Base-by-base conservation (phyloP, 2,329 filamentous ascomycete genomes). In the Phialemonium atrogriseum region DNA sequence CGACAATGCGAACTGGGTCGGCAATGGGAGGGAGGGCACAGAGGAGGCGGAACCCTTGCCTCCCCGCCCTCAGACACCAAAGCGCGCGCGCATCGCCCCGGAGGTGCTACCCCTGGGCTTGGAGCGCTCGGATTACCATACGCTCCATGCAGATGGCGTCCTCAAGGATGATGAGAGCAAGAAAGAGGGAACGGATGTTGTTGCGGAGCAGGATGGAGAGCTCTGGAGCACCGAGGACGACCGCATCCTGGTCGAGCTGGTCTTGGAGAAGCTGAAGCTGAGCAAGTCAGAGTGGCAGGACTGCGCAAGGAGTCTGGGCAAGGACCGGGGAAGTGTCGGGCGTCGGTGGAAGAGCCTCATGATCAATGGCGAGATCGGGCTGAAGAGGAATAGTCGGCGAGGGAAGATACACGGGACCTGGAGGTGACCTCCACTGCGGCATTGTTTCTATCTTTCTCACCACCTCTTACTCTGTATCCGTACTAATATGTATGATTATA, bases 211-310 rank as follows among this genome's bases (percentile, higher is more conserved):
- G 3, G 66, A 68, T 37, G 63, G 59, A 33, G 58, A 62, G 35
- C 55, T 57, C 23, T 81, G 77, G 77, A 76, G 66, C 37, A 60
- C 62, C 3, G 76, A 80, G 40, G 75, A 81, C 39, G 77, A 81
- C 50, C 64, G 73, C 35, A 62, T 78, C 35, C 60, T 82, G 2
- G 72, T 81, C n/a, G 75, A 80, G 54, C 63, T 81, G 12, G 73
- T 82, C 23, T 60, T 81, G 5, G 74, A 78, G 49, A 80, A 80
- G 58, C 62, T 81, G 34, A 71, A 70, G 54, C 62, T 82, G 14
- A 69, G 68, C 43, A 78, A 74, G 54, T 63, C 66, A 30, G 75
- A 81, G 36, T 80, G 76, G 77, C 72, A 78, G 37, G 76, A 81
- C 48, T 80, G 76, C 51, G 77, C 76, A 25, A 64, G 73, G 37